A percentile compares a stretch with the other conserved stretches of the same genome.
Evolutionary conservation across 352 stramenopile species (phyloP).

Genomic region (Phytophthora sojae): DNA sequence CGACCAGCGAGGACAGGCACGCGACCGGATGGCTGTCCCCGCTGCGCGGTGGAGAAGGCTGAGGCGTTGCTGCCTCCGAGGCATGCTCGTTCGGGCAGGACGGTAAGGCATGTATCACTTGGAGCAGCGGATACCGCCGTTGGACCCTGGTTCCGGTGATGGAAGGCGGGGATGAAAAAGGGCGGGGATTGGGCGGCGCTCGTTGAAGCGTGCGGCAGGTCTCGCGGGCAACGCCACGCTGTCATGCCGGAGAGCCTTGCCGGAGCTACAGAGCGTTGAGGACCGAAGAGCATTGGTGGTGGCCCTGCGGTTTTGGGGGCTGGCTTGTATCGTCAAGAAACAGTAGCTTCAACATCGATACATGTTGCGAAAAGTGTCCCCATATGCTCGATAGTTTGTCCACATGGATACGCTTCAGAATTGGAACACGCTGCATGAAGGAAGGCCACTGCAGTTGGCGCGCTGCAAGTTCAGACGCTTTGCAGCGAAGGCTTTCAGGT

Average conservation of each 20-base stretch:
- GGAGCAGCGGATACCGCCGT: conserved; percentile 15
- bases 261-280: no score
- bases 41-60: background rate
- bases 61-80: no score
- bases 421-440: background rate
- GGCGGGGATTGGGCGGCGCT: conserved; percentile 12
- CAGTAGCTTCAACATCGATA: background rate
- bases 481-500: no score
- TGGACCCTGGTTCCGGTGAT: conserved; percentile 7
- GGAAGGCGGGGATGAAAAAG: conserved; percentile 5
- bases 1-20: background rate
- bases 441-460: background rate
- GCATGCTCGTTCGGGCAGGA: no score
- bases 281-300: no score
- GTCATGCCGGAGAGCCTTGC: no score
- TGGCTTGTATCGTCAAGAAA: no score
- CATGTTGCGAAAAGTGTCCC: background rate
- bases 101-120: no score
- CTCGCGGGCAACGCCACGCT: background rate
- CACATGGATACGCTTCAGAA: background rate
- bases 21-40: background rate
- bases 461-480: no score
- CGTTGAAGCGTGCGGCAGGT: conserved; percentile 12
- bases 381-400: background rate
- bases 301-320: no score